Evolutionary conservation across 441 rosid species (phyloP).

Genomic region (Pelargonium cotyledonis): DNA sequence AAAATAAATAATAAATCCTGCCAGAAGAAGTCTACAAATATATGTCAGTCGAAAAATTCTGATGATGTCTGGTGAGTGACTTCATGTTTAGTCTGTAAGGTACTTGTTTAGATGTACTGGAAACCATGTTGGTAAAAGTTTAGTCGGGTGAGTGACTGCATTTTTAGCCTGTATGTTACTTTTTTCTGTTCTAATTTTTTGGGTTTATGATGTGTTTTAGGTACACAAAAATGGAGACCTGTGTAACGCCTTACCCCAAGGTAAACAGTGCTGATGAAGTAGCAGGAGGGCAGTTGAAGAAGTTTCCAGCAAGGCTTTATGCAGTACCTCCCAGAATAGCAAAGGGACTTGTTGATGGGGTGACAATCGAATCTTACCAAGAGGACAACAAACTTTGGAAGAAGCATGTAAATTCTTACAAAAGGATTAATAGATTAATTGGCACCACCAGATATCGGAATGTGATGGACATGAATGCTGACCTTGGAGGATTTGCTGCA

Average conservation of each 20-base stretch:
- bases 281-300: slow-evolving; percentile 52
- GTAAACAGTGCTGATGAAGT: slow-evolving; percentile 48
- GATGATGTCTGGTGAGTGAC: slow-evolving; percentile 71
- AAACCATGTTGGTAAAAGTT: too few species aligned
- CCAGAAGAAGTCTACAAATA: slow-evolving; percentile 38
- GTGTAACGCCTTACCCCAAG: slow-evolving; percentile 57
- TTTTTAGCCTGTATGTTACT: not conserved
- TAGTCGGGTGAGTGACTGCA: not conserved
- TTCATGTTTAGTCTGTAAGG: too few species aligned
- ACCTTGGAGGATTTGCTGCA: slow-evolving; percentile 78
- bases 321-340: slow-evolving; percentile 65
- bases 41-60: slow-evolving; percentile 63
- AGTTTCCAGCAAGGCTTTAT: slow-evolving; percentile 51
- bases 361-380: slow-evolving; percentile 47
- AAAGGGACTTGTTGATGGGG: slow-evolving; percentile 51
- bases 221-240: slow-evolving; percentile 68
- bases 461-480: slow-evolving; percentile 73
- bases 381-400: slow-evolving; percentile 57
- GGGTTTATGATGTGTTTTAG: slow-evolving; percentile 24
- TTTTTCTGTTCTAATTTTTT: not conserved
- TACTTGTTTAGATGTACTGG: too few species aligned
- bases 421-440: slow-evolving; percentile 47
- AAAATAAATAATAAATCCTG: slow-evolving; percentile 43
- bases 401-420: slow-evolving; percentile 58
- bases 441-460: slow-evolving; percentile 62